Evolutionary conservation across 179 eudicot species (phyloP).

Genomic region (Silene vulgaris): DNA sequence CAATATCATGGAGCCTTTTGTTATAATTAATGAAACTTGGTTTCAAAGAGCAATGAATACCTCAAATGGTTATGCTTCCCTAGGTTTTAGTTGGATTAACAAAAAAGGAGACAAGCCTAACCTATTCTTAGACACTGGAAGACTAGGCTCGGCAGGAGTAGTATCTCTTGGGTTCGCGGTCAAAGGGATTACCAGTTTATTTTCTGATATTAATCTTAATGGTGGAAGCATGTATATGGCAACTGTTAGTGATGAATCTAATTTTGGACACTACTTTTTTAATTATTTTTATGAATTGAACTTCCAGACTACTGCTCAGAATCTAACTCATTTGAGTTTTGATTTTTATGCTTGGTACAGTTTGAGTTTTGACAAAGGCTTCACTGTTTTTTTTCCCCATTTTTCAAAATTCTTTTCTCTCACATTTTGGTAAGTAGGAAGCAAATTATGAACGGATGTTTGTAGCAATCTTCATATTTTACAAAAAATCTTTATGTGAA

Average conservation of each 20-base stretch:
- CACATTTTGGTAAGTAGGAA: too few relatives aligned
- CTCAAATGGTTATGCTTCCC: conserved; percentile 34
- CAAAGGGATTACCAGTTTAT: conserved; percentile 23
- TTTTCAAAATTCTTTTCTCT: too few relatives aligned
- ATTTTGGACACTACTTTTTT: neutral
- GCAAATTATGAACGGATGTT: too few relatives aligned
- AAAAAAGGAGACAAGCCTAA: conserved; percentile 11
- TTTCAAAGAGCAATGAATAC: conserved; percentile 34
- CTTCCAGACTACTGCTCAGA: neutral
- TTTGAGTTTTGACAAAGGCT: too few relatives aligned
- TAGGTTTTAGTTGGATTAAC: conserved; percentile 32
- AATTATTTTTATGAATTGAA: neutral
- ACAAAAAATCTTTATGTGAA: neutral
- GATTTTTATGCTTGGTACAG: too few relatives aligned
- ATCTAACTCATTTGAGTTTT: conserved; percentile 7
- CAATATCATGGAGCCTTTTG: conserved; percentile 9
- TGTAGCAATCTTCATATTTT: neutral
- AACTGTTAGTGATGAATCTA: conserved; percentile 17
- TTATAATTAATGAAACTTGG: conserved; percentile 25
- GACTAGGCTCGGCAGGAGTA: conserved; percentile 31
- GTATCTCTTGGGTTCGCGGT: conserved; percentile 47
- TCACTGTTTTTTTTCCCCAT: too few relatives aligned
- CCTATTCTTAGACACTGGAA: conserved; percentile 32
- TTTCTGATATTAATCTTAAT: conserved; percentile 24
- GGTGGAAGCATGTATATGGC: conserved; percentile 48